Percentiles rank a stretch among this genome's conserved stretches.
Evolutionary conservation across 2,329 filamentous ascomycete species (phyloP).

Genomic region (Cladosporium phlei): DNA sequence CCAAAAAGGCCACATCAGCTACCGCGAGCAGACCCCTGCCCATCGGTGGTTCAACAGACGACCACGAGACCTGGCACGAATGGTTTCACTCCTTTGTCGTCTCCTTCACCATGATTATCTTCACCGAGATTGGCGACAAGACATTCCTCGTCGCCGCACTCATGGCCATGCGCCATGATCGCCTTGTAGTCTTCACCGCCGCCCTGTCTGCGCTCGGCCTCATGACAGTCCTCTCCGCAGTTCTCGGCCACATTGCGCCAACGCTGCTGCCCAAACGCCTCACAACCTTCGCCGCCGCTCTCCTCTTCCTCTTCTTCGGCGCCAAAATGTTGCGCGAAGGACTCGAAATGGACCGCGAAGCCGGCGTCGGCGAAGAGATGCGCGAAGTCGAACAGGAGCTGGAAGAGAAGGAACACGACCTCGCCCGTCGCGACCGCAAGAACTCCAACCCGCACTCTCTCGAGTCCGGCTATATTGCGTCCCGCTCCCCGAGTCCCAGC

Average conservation of each 20-base stretch:
- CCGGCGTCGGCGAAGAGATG: conserved; percentile 95
- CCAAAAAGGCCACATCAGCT: conserved; percentile 28
- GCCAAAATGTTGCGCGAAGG: conserved; percentile 79
- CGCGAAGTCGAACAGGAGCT: conserved; percentile 92
- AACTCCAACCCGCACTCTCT: conserved; percentile 58
- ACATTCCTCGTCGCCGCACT: conserved; percentile 94
- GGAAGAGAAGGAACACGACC: conserved; percentile 78
- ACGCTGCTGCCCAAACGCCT: conserved; percentile 84
- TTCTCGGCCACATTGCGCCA: conserved; percentile 88
- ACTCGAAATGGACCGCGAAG: conserved; percentile 78
- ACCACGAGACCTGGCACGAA: conserved; percentile 27
- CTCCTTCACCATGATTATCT: conserved; percentile 93
- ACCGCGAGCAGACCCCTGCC: conserved; percentile 21
- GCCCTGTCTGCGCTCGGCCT: conserved; percentile 83
- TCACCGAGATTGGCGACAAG: conserved; percentile 97
- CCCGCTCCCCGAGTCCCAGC: conserved; percentile 25
- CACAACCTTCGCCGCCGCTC: conserved; percentile 80
- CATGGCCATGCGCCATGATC: conserved; percentile 98
- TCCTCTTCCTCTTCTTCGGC: conserved; percentile 86
- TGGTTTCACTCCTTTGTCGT: conserved; percentile 78
- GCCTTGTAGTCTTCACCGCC: conserved; percentile 87
- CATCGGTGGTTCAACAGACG: conserved; percentile 12
- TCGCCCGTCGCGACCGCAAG: conserved; percentile 66
- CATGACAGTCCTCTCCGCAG: conserved; percentile 92
- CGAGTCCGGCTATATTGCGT: conserved; percentile 39